Percentiles rank a stretch among this genome's conserved stretches.
Evolutionary conservation across 1,284 basidiomycete species (phyloP).

Genomic region (Mycena sp.): DNA sequence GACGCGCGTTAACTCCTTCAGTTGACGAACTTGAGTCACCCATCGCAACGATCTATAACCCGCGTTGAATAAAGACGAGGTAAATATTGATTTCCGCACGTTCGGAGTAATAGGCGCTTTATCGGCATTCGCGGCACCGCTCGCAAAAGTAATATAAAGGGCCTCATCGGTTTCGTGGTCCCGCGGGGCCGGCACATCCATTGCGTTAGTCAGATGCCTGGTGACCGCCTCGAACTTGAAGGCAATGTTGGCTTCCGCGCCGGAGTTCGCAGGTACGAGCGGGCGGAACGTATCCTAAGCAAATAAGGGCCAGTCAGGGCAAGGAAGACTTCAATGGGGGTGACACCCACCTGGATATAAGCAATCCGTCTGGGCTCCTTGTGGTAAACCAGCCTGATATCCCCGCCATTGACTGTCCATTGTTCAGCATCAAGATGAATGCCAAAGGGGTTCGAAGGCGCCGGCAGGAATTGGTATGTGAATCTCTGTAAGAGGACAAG

Average conservation of each 20-base stretch:
- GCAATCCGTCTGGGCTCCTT: conserved; percentile 43
- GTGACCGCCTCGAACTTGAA: conserved; percentile 48
- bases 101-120: conserved; percentile 37
- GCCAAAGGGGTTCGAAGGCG: conserved; percentile 43
- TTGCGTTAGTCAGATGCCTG: conserved; percentile 13
- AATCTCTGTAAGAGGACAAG: conserved; percentile 54
- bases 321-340: not conserved
- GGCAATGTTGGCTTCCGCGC: conserved; percentile 45
- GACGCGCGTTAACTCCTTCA: conserved; percentile 50
- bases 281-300: conserved; percentile 48
- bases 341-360: conserved; percentile 44
- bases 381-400: conserved; percentile 51
- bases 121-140: conserved; percentile 43
- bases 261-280: conserved; percentile 40
- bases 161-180: conserved; percentile 38
- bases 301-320: no score
- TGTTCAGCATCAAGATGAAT: conserved; percentile 48
- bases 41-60: conserved; percentile 53
- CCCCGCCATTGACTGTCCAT: conserved; percentile 53
- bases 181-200: conserved; percentile 21
- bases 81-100: conserved; percentile 23
- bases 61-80: not conserved
- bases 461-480: conserved; percentile 48
- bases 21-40: conserved; percentile 46
- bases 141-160: conserved; percentile 54